Evolutionary conservation across 2,329 filamentous ascomycete genomes (phyloP), one percentile per base, ranked within the genome.

Genomic region (Monosporascus sp.): DNA sequence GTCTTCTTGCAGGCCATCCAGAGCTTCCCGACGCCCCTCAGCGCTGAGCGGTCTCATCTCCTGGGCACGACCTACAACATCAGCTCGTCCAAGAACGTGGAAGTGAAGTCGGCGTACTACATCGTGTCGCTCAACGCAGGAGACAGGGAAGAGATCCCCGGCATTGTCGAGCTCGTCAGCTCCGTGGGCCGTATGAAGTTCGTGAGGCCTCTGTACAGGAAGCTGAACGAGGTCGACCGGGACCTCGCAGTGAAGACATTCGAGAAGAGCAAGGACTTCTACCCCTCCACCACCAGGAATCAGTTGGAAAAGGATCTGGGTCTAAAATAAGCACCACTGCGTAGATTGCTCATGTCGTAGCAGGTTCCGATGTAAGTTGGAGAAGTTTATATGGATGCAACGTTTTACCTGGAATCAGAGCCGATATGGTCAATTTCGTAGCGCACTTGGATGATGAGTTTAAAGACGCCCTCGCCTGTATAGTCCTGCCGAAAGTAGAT

Each of bases 131-230:
- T 99, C 65, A 82, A 82, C 62, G 88, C 89, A 14, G 82, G 84
- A 53, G 89, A 91, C 62, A 70, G 79, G 49, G 81, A 77, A 53
- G 82, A 88, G 38, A 90, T 93, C 63, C 68, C 82, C 55, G 85
- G 86, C 1, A 83, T 90, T 0, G 84, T 87, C 1, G 82, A 89
- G 54, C 75, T 97, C 52, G 76, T 97, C 39, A 89, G 89, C 35
- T 79, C 80, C 50, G 91, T 97, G 24, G 94, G 94, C 14, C 79
- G 94, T 53, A 97, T 99, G 94, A 97, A 97, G 80, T 97, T 93
- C 70, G 93, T 97, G 54, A 79, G 93, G 47, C 90, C 93, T 22
- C 72, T 97, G 65, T 97, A 87, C 74, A 81, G 87, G 56, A 80
- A 83, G 48, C 74, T 99, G 60, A 86, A 87, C 64, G 84, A 85